Evolutionary conservation across 371 early-diverging fungal genomes (phyloP), one percentile per base, ranked within the genome.

Genomic region (Dichotomocladium elegans): DNA sequence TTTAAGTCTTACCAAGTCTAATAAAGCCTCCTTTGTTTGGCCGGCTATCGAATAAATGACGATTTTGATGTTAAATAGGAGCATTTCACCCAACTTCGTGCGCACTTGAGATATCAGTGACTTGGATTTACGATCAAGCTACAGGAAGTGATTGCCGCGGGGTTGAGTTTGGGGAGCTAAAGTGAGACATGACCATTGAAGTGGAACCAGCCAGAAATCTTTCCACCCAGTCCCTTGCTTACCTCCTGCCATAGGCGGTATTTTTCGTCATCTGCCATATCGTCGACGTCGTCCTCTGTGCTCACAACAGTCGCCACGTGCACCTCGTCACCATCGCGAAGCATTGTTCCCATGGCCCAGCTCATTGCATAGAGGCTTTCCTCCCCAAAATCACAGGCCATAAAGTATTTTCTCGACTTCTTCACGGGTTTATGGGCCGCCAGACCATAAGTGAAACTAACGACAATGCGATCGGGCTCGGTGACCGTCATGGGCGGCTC

Each of bases 31-130:
- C 45, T 66, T 79, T 15, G 76, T 76, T 31, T 70, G 76, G 3
- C 80, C 83, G 17, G 78, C 79, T 29, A 80, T 64, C 21, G 76
- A 71, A 52, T 83, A 68, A 29, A 78, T 65, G 11, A 65, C 59
- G 41, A 78, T 72, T 30, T 70, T 83, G 51, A 83, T 78, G 47
- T 83, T 78, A 41, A 60, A 71, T 31, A 77, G 55, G 26, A 77
- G 27, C 74, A 73, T 68, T 21, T 68, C 66, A 12, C 57, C 64
- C 48, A 75, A 26, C 1, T 59, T 59, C 0, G 60, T 51, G 25
- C 61, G 60, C 26, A 71, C 72, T 24, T 72, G 66, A n/a, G 75
- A 71, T 19, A 74, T 74, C 61, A 74, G 45, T 7, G 50, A 54
- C 49, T 76, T 81, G 29, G 71, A 74, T 47, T 68, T 70, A 10